Conservation (phyloP, 2,329 filamentous ascomycete species). For the Alternaria atra region DNA sequence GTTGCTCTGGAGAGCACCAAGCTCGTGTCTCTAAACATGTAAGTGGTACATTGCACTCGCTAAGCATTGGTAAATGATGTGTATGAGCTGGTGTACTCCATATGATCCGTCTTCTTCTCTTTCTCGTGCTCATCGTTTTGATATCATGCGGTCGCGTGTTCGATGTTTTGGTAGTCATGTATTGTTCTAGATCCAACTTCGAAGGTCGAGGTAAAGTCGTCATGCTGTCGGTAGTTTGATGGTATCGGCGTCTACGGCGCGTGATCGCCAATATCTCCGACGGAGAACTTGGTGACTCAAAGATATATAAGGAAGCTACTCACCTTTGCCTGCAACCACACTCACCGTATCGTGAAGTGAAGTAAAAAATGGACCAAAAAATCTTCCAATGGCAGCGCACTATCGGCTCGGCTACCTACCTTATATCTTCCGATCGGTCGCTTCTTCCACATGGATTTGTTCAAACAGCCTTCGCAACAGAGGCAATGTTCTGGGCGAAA, state of each 20-base stretch:
- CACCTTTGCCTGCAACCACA: not conserved
- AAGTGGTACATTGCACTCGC: too few species aligned
- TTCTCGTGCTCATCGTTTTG: too few species aligned
- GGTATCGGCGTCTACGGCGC: slow-evolving; percentile 9
- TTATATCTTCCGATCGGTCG: slow-evolving; percentile 39
- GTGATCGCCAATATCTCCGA: not conserved
- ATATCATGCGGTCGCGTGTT: not conserved
- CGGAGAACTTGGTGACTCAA: slow-evolving; percentile 1
- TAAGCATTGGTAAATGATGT: too few species aligned
- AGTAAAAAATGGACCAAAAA: slow-evolving; percentile 25
- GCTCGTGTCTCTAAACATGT: too few species aligned
- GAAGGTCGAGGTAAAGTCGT: not conserved
- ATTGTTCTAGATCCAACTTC: not conserved
- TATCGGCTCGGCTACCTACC: slow-evolving; percentile 27
- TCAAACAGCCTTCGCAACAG: slow-evolving; percentile 38
- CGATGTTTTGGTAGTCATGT: not conserved
- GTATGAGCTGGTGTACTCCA: too few species aligned
- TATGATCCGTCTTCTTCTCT: too few species aligned
- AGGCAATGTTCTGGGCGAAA: slow-evolving; percentile 45
- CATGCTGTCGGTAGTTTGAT: not conserved
- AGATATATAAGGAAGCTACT: not conserved
- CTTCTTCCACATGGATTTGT: slow-evolving; percentile 44
- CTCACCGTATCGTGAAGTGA: not conserved
- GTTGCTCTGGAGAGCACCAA: too few species aligned
- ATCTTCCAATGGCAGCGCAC: slow-evolving; percentile 37